Base-by-base conservation (phyloP, 2,329 filamentous ascomycete genomes). In the Thelonectria olida region DNA sequence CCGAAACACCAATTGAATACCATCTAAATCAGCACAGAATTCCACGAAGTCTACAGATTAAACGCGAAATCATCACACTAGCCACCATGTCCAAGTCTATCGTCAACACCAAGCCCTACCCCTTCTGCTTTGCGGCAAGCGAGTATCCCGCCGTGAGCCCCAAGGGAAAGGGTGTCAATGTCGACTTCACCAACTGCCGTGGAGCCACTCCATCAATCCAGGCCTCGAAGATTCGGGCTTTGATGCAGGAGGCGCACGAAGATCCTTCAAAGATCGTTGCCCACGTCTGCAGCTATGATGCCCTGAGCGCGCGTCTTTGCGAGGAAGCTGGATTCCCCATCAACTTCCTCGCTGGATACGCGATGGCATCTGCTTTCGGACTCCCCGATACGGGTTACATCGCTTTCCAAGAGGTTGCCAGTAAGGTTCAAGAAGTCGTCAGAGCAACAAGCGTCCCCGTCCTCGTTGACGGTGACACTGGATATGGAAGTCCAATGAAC, bases 321-420 rank as follows among this genome's bases (percentile, higher is more conserved):
- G 78, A 82, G 55, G 79, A 82, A 62, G 78, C 80, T 2, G 80
- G 80, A 0, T 82, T 82, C 47, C 81, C 80, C 0, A 70, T 82
- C 48, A 61, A 82, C 9, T 83, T 82, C 55, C 69, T 82, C 0
- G 75, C 79, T 0, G 80, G 80, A 0, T 82, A 79, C 59, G 68
- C 79, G 0, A 76, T 82, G 12, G 72, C 81, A 0, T 76, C 73
- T 15, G 66, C 78, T 0, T 75, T 77, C 51, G 78, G 79, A 1
- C 70, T 83, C 0, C 81, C 81, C 0, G 81, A 83, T 62, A 81
- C 82, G 1, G 81, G 81, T 1, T 84, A 83, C 50, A 83, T 83
- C 54, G 80, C 81, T 2, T 78, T 83, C 64, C 72, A 75, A 8
- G 81, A 83, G 60, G 77, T 83, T 71, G 80, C 76, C 45, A 73